These are phyloP conservation scores for Aspergillus arachidicola DNA, from an alignment of 2,329 filamentous ascomycete genomes.

Conservation along the genomic window DNA sequence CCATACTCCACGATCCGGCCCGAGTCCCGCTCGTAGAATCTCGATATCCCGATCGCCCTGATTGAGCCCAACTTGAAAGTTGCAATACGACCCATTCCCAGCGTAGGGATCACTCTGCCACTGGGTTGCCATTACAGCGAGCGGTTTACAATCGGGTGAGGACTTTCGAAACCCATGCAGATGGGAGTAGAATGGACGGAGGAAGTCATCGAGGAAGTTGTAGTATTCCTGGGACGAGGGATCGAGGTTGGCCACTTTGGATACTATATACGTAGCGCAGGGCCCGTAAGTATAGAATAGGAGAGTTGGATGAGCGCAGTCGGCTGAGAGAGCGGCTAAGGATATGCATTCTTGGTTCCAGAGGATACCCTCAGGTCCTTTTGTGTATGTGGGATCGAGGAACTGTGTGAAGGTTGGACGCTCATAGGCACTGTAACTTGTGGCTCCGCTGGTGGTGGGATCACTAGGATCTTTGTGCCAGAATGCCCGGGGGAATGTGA, in stretches of 20 bases:
- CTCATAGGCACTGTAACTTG: constrained; percentile 33
- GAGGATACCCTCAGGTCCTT: constrained; percentile 59
- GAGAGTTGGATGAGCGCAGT: constrained; percentile 73
- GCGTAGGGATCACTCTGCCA: constrained; percentile 81
- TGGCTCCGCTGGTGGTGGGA: constrained; percentile 2
- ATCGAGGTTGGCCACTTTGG: constrained; percentile 31
- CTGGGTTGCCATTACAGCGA: constrained; percentile 67
- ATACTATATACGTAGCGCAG: constrained; percentile 43
- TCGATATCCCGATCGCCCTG: constrained; percentile 73
- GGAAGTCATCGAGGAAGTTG: constrained; percentile 64
- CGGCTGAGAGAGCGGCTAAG: constrained; percentile 64
- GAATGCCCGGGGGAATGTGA: constrained; percentile 75
- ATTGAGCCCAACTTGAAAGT: constrained; percentile 77
- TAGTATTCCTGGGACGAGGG: constrained; percentile 53
- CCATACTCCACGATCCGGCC: constrained; percentile 69
- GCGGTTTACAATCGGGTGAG: constrained; percentile 63
- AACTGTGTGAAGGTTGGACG: constrained; percentile 74
- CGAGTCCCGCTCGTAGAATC: constrained; percentile 54
- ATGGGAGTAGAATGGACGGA: constrained; percentile 75
- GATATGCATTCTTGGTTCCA: constrained; percentile 82
- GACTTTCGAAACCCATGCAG: constrained; percentile 64
- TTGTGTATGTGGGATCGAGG: constrained; percentile 69
- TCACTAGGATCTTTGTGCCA: constrained; percentile 58
- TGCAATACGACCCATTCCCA: constrained; percentile 80
- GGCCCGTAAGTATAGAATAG: constrained; percentile 68